phyloP scores from a whole-genome alignment of 139 green algal species.

The Picochlorum sp. region DNA sequence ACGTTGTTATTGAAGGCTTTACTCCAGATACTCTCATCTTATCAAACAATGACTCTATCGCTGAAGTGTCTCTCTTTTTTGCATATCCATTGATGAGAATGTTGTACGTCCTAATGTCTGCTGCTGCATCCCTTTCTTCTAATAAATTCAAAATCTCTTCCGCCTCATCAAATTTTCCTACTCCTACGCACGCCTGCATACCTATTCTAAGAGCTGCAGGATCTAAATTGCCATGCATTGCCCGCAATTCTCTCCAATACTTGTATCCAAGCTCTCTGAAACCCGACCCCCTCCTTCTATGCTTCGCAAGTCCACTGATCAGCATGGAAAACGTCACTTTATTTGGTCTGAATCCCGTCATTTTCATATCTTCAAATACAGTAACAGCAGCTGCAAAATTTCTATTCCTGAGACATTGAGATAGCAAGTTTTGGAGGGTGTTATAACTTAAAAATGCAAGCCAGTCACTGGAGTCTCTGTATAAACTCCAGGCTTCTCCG shows the following conservation, averaged over 20 bases:
- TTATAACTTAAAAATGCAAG: constrained; percentile 20
- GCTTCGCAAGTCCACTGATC: constrained; percentile 40
- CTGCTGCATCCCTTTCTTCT: not conserved
- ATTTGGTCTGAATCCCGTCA: constrained; percentile 22
- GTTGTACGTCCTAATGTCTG: constrained; percentile 48
- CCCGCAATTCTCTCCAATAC: constrained; percentile 47
- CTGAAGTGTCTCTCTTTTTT: constrained; percentile 14
- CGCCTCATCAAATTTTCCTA: constrained; percentile 38
- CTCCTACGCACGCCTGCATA: constrained; percentile 49
- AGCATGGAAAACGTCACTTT: constrained; percentile 37
- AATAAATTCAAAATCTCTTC: constrained; percentile 30
- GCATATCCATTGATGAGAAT: constrained; percentile 48
- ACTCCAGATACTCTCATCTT: constrained; percentile 27
- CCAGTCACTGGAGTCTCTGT: not conserved
- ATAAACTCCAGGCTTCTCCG: constrained; percentile 13
- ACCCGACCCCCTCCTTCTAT: constrained; percentile 25
- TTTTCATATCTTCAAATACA: constrained; percentile 31
- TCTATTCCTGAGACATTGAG: constrained; percentile 12
- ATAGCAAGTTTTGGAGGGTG: constrained; percentile 31
- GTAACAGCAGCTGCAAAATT: constrained; percentile 27
- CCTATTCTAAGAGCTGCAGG: constrained; percentile 24
- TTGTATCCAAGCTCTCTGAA: constrained; percentile 31
- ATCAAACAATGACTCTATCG: constrained; percentile 28
- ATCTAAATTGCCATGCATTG: not conserved
- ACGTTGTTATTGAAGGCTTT: constrained; percentile 40